Evolutionary conservation across 179 eudicot genomes (phyloP).

Genomic region (Patellifolia procumbens): DNA sequence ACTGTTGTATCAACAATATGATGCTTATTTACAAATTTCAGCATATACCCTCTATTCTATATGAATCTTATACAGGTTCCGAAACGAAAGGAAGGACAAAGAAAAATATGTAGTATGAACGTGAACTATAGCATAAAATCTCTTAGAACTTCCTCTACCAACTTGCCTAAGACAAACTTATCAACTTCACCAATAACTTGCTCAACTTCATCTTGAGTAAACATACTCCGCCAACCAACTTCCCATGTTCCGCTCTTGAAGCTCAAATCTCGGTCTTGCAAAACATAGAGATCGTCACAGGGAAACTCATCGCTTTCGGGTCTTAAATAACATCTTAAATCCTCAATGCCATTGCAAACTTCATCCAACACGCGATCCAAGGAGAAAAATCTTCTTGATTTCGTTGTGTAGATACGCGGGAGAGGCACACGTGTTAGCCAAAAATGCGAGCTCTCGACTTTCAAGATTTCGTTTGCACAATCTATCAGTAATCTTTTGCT

Average conservation of each 20-base stretch:
- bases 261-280: constrained; percentile 44
- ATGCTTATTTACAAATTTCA: constrained; percentile 25
- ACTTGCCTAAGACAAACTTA: constrained; percentile 42
- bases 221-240: constrained; percentile 49
- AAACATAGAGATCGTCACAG: constrained; percentile 27
- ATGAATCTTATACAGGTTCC: not conserved
- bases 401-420: constrained; percentile 6
- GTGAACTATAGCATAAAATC: constrained; percentile 35
- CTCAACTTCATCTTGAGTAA: constrained; percentile 43
- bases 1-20: constrained; percentile 15
- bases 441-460: constrained; percentile 28
- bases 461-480: constrained; percentile 54
- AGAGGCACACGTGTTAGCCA: constrained; percentile 25
- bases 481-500: constrained; percentile 38
- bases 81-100: not conserved
- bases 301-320: constrained; percentile 14
- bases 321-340: constrained; percentile 35
- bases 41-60: not conserved
- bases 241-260: constrained; percentile 44
- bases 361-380: constrained; percentile 42
- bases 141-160: constrained; percentile 46
- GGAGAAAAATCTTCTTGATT: constrained; percentile 23
- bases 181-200: constrained; percentile 44
- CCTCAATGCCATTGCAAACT: constrained; percentile 43
- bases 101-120: not conserved